Percentiles rank a stretch among this genome's conserved stretches.
phyloP scores from a whole-genome alignment of 208 protist species.

The Herpetomonas samuelpessoai region DNA sequence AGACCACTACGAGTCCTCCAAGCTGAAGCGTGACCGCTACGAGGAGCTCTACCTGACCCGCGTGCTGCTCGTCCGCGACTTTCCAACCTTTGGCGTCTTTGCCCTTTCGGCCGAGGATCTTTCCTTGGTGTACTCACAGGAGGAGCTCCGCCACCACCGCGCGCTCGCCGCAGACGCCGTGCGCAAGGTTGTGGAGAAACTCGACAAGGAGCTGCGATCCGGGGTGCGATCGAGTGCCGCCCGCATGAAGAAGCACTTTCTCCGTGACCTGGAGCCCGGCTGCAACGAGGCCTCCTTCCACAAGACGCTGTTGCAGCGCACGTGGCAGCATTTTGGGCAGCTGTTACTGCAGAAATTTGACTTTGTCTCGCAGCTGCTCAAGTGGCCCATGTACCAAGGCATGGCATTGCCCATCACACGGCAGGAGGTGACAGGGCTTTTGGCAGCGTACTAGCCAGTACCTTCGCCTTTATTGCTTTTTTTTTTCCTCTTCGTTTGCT shows the following conservation, averaged over 20 bases:
- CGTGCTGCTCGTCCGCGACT: conserved; percentile 65
- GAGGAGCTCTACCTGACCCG: conserved; percentile 87
- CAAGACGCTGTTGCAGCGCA: conserved; percentile 71
- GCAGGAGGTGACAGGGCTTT: conserved; percentile 34
- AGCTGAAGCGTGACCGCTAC: conserved; percentile 71
- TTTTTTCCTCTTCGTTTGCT: no score
- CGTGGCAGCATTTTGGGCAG: conserved; percentile 76
- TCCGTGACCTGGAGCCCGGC: conserved; percentile 50
- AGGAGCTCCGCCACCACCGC: conserved; percentile 85
- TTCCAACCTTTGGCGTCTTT: conserved; percentile 78
- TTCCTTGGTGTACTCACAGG: conserved; percentile 61
- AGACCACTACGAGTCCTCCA: conserved; percentile 65
- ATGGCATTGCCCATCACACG: conserved; percentile 36
- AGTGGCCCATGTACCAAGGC: conserved; percentile 54
- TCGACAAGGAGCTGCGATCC: conserved; percentile 67
- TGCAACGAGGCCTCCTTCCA: conserved; percentile 75
- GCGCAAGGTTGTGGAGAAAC: conserved; percentile 35
- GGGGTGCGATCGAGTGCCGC: conserved; percentile 59
- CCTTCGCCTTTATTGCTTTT: no score
- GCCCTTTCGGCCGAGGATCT: conserved; percentile 78
- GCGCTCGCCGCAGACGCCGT: conserved; percentile 67
- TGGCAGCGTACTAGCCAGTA: conserved; percentile 45
- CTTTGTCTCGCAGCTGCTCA: conserved; percentile 52
- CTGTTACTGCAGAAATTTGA: conserved; percentile 75
- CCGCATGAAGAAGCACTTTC: conserved; percentile 84